Evolutionary conservation across 257 asterid genomes (phyloP), one percentile per base, ranked within the genome.

Genomic region (Anisodus acutangulus): DNA sequence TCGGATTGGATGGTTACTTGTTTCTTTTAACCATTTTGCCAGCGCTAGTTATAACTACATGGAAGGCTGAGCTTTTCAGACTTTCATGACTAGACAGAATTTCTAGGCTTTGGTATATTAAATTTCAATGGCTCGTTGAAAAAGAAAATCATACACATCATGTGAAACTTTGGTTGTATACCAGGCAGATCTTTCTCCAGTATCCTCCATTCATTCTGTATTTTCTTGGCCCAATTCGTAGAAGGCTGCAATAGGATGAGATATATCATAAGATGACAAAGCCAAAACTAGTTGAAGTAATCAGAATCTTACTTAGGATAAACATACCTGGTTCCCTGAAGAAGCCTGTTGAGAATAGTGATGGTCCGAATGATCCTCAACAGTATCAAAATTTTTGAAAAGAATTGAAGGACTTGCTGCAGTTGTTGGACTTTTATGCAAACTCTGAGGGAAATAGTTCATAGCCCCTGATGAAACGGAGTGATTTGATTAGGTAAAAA

Each of bases 151-250:
- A n/a, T n/a, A n/a, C n/a, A n/a, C n/a, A n/a, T n/a, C n/a, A n/a
- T n/a, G n/a, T n/a, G n/a, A n/a, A n/a, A n/a, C n/a, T n/a, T n/a
- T n/a, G n/a, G n/a, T n/a, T n/a, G n/a, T n/a, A n/a, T n/a, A n/a
- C n/a, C n/a, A n/a, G n/a, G n/a, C n/a, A n/a, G n/a, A n/a, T n/a
- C n/a, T n/a, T n/a, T n/a, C n/a, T n/a, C n/a, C n/a, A n/a, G n/a
- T n/a, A n/a, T n/a, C n/a, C n/a, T n/a, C n/a, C n/a, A n/a, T n/a
- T 94, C 99, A 26, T 92, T 97, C 90, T 95, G 98, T 83, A 95
- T 93, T 93, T 85, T 95, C 92, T 93, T 95, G 57, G 95, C 90
- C 97, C 97, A 95, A 76, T 83, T 85, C 91, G 90, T 95, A 67
- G 93, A 86, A 63, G 92, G 92, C 95, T 94, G 90, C 78, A 86